Base-by-base conservation (phyloP, 176 grass and related monocot genomes). In the Coix lacrymajobi region DNA sequence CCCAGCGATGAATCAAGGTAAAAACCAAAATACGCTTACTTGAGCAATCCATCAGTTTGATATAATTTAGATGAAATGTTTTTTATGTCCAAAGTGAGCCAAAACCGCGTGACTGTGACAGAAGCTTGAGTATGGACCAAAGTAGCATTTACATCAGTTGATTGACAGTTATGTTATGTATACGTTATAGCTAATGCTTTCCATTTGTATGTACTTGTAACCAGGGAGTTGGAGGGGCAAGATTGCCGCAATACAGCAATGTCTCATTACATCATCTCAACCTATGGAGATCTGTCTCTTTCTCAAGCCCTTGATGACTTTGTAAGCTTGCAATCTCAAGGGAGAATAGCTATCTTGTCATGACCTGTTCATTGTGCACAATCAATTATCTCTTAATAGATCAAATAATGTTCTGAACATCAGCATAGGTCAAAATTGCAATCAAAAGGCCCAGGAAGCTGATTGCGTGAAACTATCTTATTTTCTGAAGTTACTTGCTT, bases 261-360 rank as follows among this genome's bases (percentile, higher is more conserved):
- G 19, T 86, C 40, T 54, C 74, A 77, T 62, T 93, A 86, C 75
- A 79, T 93, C 62, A 41, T 81, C 69, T 88, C 88, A 71, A 86
- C 85, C 38, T 94, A 76, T 73, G 85, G 91, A 51, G 66, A 77
- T 19, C 62, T 88, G 82, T 88, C 85, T 62, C 78, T 93, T 84
- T 79, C 71, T 71, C 56, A 91, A 87, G 83, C 43, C 62, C 74
- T 94, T 11, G 86, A 65, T 66, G 56, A 41, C 61, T 80, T 84
- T 44, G 88, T 90, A 93, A 85, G 91, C 88, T 65, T 63, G 40
- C 66, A 67, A 34, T 64, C 25, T 79, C 54, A 62, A 5, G 11
- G 24, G 39, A 33, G 11, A 46, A 37, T 69, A 71, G 28, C 65
- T 73, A 43, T 24, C 13, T 16, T 36, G 37, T 19, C 52, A 16